Percentiles rank a stretch among this genome's conserved stretches.
Conservation (phyloP, 106 monocot species). For the Triglochin maritima region DNA sequence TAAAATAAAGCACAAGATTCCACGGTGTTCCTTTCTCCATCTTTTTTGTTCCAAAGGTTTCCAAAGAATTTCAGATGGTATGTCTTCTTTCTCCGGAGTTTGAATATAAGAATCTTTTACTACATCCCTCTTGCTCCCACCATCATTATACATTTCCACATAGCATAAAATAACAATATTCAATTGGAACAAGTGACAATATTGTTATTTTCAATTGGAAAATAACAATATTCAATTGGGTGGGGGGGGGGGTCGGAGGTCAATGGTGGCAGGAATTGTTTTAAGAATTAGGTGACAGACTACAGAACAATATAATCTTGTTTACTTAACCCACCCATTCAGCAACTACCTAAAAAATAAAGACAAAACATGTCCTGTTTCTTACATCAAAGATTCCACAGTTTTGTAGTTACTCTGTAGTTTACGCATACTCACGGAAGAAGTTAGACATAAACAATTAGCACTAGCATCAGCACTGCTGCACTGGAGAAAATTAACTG, state of each 20-base stretch:
- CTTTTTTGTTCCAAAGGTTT: background rate
- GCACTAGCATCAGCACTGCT: background rate
- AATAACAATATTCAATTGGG: background rate
- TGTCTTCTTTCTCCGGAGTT: background rate
- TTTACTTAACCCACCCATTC: background rate
- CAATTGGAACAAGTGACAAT: slow-evolving; percentile 2
- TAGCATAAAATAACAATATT: background rate
- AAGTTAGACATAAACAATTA: background rate
- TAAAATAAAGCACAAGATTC: background rate
- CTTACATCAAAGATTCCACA: background rate
- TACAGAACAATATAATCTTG: background rate
- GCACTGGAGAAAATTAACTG: background rate
- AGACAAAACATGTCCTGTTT: background rate
- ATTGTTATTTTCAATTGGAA: no score
- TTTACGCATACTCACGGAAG: background rate
- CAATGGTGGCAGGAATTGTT: slow-evolving; percentile 12
- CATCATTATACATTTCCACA: background rate
- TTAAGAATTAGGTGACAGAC: slow-evolving; percentile 10
- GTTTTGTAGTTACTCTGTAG: background rate
- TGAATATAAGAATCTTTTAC: background rate
- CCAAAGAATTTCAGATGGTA: slow-evolving; percentile 7
- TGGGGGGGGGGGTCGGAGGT: slow-evolving; percentile 3
- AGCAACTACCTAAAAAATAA: background rate
- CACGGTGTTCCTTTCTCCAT: background rate
- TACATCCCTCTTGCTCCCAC: background rate